phyloP scores from a whole-genome alignment of 2,329 filamentous ascomycete genomes.

The Cytospora piceicola region DNA sequence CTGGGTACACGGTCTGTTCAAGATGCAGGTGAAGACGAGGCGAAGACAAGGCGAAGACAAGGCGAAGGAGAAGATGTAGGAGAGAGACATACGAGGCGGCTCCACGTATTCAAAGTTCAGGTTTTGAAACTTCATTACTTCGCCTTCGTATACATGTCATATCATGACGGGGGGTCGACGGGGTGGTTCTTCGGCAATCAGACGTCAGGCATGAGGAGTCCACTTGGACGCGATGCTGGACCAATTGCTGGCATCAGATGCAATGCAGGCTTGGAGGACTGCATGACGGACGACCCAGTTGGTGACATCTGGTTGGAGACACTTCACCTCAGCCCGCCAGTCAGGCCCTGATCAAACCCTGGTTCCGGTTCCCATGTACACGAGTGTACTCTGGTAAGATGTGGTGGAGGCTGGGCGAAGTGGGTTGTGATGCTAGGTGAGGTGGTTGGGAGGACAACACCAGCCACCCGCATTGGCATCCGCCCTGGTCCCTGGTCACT shows the following conservation, averaged over 20 bases:
- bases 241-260: slow-evolving; percentile 27
- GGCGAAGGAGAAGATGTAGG: slow-evolving; percentile 10
- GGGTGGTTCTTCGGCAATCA: slow-evolving; percentile 17
- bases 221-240: slow-evolving; percentile 19
- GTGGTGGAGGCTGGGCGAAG: slow-evolving; percentile 27
- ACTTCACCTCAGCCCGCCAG: slow-evolving; percentile 17
- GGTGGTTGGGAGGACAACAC: slow-evolving; percentile 30
- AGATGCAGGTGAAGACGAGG: not conserved
- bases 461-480: slow-evolving; percentile 27
- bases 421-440: slow-evolving; percentile 23
- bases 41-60: not conserved
- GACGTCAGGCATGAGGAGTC: slow-evolving; percentile 12
- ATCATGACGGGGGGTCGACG: slow-evolving; percentile 16
- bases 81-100: slow-evolving; percentile 34
- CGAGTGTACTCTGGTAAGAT: slow-evolving; percentile 1
- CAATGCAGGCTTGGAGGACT: slow-evolving; percentile 24
- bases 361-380: slow-evolving; percentile 19
- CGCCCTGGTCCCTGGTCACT: slow-evolving; percentile 10
- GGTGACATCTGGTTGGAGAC: slow-evolving; percentile 28
- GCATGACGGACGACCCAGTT: slow-evolving; percentile 22
- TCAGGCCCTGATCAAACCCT: slow-evolving; percentile 5
- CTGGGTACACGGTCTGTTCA: not conserved
- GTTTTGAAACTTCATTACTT: slow-evolving; percentile 35
- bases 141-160: slow-evolving; percentile 23
- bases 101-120: slow-evolving; percentile 34